Evolutionary conservation across 306 rosid genomes (phyloP), one percentile per base, ranked within the genome.

Genomic region (Macrotyloma uniflorum): DNA sequence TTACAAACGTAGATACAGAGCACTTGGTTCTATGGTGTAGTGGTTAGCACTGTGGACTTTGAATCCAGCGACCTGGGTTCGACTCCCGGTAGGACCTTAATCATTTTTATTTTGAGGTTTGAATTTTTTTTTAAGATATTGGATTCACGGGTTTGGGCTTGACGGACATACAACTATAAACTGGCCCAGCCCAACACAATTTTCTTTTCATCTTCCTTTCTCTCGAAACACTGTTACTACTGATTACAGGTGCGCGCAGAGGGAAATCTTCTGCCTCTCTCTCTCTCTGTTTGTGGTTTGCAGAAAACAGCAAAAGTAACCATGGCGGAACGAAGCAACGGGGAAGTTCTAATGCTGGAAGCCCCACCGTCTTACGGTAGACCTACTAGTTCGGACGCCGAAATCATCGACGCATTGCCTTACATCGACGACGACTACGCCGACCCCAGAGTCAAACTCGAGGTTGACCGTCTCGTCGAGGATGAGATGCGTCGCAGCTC

Each of bases 401-500:
- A 92, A 76, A 78, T 87, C 45, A 88, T 92, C 61, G 98, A 95
- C 58, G 98, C 98, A 24, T 78, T 95, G 84, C 97, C 98, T 36
- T 95, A 95, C 89, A 91, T 95, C 65, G 98, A 95, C 78, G 95
- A 86, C 23, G 98, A 92, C 89, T 95, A 95, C 81, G 85, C 87
- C 13, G 67, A 90, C 75, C 88, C 91, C 1, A 68, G 86, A 54
- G 93, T 95, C 43, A 95, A 95, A 84, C 53, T 76, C 5, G 98
- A 92, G 78, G 98, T 95, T 45, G 98, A 92, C 80, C 95, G 91
- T 36, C 84, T 91, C 67, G 91, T 95, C 8, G 98, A 92, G 85
- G 97, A 92, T 5, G 98, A 95, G 88, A 87, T 95, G 96, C 95
- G 98, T 10, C 93, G 96, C 12, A 95, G 98, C 88, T 80, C 80